Base-by-base conservation (phyloP, 2,329 filamentous ascomycete genomes). In the Fusarium concolor region DNA sequence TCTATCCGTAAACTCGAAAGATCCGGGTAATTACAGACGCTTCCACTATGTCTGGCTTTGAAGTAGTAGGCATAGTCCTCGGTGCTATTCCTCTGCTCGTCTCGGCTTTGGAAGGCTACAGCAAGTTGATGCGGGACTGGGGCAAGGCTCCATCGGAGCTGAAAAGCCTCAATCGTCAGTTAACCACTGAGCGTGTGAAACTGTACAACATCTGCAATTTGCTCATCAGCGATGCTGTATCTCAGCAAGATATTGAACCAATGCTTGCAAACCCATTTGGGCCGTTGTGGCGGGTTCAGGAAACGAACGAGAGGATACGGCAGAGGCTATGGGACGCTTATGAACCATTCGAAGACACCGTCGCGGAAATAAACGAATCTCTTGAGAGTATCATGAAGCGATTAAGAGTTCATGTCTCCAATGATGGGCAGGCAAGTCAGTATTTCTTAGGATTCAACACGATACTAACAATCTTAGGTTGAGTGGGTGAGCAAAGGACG, bases 311-410 rank as follows among this genome's bases (percentile, higher is more conserved):
- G 5, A 26, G 26, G 26, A 26, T 26, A 26, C 26, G 26, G 26
- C 26, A 26, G 26, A 26, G 26, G 26, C 26, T 26, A 6, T 26
- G 26, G 26, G 26, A 26, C 6, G 5, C 26, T 9, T 26, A 26
- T 26, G 26, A 7, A 26, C 26, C 26, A 26, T 26, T 80, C 14
- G 47, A 78, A 28, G 35, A 70, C 0, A 71, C 62, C 0, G 29
- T 77, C 4, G 20, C 51, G 1, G 74, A 75, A 1, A 72, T 79
- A 9, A 24, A 64, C 20, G 63, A 57, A 0, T 71, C 73, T 0
- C 61, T 78, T 0, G 5, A 71, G 0, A 63, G 67, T 31, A 61
- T 79, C 15, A 65, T 55, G 44, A 3, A 46, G 2, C 24, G 39
- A 4, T 29, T 71, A 0, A 56, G 51, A 11, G 43, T 68, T 0